Evolutionary conservation across 352 stramenopile species (phyloP).

Genomic region (Peronospora belbahrii): DNA sequence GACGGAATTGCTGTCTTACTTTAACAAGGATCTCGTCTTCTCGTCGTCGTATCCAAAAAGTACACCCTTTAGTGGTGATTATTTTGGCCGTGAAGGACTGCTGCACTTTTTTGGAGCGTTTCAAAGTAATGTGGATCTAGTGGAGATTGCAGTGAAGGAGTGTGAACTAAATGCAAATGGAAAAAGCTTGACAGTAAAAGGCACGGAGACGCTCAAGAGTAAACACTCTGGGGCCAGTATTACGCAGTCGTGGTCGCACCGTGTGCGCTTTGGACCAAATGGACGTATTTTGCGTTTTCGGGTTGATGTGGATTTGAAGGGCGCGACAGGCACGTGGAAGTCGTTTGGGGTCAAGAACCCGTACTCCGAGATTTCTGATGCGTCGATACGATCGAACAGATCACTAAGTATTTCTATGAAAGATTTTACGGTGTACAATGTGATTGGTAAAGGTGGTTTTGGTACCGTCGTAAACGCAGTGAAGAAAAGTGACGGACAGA

Average conservation of each 20-base stretch:
- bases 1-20: constrained; percentile 72
- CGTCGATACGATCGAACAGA: constrained; percentile 71
- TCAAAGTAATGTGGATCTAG: constrained; percentile 66
- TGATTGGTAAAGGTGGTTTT: constrained; percentile 85
- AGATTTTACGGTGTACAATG: constrained; percentile 87
- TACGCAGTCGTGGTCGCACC: constrained; percentile 66
- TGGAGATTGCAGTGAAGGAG: constrained; percentile 74
- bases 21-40: constrained; percentile 87
- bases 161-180: constrained; percentile 49
- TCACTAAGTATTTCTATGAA: constrained; percentile 86
- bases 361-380: constrained; percentile 70
- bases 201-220: constrained; percentile 75
- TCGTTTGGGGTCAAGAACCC: constrained; percentile 73
- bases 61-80: constrained; percentile 71
- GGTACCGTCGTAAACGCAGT: constrained; percentile 86
- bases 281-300: constrained; percentile 75
- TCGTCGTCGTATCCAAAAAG: constrained; percentile 75
- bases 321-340: constrained; percentile 65
- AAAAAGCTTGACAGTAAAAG: constrained; percentile 68
- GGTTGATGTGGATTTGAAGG: constrained; percentile 72
- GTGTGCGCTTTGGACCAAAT: constrained; percentile 71
- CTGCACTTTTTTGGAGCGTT: constrained; percentile 73
- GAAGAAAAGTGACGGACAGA: constrained; percentile 85
- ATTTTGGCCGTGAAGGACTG: constrained; percentile 78
- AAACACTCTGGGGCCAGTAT: constrained; percentile 68